Percentiles rank a stretch among this genome's conserved stretches.
phyloP scores from a whole-genome alignment of 225 moss, liverwort and hornwort genomes.

The Physcomitrium patens region DNA sequence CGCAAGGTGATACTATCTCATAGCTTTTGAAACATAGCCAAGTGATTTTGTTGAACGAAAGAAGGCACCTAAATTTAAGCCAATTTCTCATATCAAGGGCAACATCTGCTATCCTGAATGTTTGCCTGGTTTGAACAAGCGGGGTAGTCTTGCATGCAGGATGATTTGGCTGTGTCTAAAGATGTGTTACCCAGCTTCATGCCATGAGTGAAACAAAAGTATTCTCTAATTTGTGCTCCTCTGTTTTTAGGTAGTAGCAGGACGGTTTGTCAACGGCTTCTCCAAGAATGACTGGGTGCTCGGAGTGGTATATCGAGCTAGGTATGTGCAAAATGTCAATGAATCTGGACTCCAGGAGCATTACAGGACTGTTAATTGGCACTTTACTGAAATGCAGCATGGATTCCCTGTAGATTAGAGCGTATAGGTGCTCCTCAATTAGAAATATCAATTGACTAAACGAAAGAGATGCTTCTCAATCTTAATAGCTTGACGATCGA shows the following conservation, averaged over 20 bases:
- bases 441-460: no score
- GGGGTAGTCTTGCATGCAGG: no score
- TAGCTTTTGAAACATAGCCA: background rate
- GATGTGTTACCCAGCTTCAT: no score
- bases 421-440: no score
- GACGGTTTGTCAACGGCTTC: slow-evolving; percentile 69
- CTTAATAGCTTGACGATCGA: background rate
- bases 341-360: background rate
- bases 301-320: slow-evolving; percentile 69
- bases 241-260: slow-evolving; percentile 63
- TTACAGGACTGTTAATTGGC: background rate
- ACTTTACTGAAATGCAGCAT: background rate
- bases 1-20: slow-evolving; percentile 48
- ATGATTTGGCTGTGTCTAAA: no score
- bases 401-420: background rate
- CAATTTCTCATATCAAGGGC: no score
- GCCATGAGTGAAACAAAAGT: background rate
- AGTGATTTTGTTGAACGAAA: background rate
- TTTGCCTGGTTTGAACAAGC: no score
- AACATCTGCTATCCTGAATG: background rate
- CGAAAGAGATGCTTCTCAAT: no score
- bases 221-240: background rate
- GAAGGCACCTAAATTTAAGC: no score
- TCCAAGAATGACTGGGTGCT: slow-evolving; percentile 81
- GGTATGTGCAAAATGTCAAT: slow-evolving; percentile 32